Evolutionary conservation across 345 rosid species (phyloP), one percentile per base, ranked within the genome.

Genomic region (Boechera retrofracta): DNA sequence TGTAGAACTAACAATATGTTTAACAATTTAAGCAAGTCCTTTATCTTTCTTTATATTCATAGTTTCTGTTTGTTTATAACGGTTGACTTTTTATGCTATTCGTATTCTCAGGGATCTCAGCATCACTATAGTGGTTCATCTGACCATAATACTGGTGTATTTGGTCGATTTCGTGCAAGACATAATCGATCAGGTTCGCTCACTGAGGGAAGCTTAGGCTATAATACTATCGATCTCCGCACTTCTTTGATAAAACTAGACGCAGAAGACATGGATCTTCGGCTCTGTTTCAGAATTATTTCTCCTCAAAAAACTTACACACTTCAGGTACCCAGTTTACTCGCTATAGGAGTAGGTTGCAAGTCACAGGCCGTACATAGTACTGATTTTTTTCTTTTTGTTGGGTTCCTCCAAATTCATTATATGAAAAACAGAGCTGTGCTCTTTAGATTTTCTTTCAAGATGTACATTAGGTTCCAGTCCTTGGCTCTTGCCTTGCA

Each of bases 261-360:
- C 10, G 89, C 97, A 56, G 97, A 89, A 59, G 95, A 93, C 77
- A 82, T 83, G 61, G 89, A 89, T 83, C 81, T 91, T 60, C 86
- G 97, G 54, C 97, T 93, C 64, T 93, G 98, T 79, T 93, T 93
- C 83, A 89, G 97, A 83, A 85, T 93, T 77, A 85, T 93, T 72
- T 88, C 97, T 64, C 98, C 98, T 41, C 64, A 66, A 45, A 93
- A 91, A 80, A 83, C 87, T 49, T 91, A 82, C 81, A 91, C 96
- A 38, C 83, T 93, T 77, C 95, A 93, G 97, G 98, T 93, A 76
- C 82, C 68, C 69, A 51, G 8, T 35, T 76, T 72, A 59, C 67
- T 68, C 68, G 32, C 18, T 63, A 21, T 54, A 7, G 36, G 47
- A 1, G 8, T 44, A 42, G 51, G 21, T 61, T 71, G 15, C 33